Base-by-base conservation (phyloP, 306 rosid genomes). In the apple (Malus domestica) region DNA sequence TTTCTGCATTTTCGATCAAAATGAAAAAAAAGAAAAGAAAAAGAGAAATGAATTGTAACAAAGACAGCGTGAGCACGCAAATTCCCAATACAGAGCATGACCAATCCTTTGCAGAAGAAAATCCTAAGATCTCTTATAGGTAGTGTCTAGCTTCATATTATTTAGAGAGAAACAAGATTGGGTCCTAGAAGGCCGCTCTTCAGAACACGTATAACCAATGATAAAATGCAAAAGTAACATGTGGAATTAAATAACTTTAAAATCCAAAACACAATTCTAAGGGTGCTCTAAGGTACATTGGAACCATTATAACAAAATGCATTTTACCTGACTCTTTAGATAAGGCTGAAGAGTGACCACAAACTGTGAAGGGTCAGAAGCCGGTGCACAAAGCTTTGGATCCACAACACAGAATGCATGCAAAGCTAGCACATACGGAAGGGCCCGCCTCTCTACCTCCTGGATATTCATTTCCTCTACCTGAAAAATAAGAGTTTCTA, bases 301-400 rank as follows among this genome's bases (percentile, higher is more conserved):
- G 66, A 61, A 58, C 8, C 16, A 8, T 27, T 1, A 49, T 29
- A 49, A 49, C 20, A 64, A 72, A 46, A 54, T 8, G 44, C 62
- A 69, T 68, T 66, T 81, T 77, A 92, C 99, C 97, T 92, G 99
- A 80, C 88, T 92, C 87, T 90, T 95, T 63, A 95, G 89, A 80
- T 95, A 95, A 78, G 97, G 96, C 86, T 92, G 98, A 86, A 95
- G 91, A 70, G 99, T 95, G 83, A 95, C 96, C 81, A 92, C 96
- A 88, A 92, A 92, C 72, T 92, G 98, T 27, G 99, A 92, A 57
- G 97, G 97, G 80, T 95, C 89, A 23, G 99, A 95, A 68, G 90
- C 82, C 0, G 99, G 99, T 27, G 97, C 96, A 85, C 97, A 95
- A 29, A 95, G 92, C 40, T 88, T 85, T 42, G 99, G 96, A 75